These are phyloP conservation scores for Solanum dulcamara DNA, from an alignment of 257 asterid species.

Conservation along the genomic window DNA sequence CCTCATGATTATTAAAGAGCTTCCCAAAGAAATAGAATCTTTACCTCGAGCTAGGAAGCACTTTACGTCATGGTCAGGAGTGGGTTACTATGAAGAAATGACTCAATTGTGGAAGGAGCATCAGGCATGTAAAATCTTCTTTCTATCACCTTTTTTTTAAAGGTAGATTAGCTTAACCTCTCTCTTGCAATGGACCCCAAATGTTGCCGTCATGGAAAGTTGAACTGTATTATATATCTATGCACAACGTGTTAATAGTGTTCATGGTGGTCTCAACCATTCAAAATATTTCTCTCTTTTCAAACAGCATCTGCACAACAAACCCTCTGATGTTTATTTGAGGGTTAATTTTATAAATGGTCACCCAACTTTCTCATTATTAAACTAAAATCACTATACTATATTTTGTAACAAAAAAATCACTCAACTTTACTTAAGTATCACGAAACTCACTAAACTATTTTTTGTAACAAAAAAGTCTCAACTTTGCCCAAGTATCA, in stretches of 20 bases:
- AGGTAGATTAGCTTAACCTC: neutral
- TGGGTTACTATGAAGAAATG: conserved; percentile 77
- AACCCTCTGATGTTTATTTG: neutral
- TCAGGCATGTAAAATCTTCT: conserved; percentile 33
- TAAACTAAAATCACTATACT: neutral
- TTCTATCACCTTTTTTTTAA: neutral
- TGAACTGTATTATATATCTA: neutral
- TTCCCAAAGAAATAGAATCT: conserved; percentile 75
- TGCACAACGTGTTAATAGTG: neutral
- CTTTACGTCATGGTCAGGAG: conserved; percentile 75
- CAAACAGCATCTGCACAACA: neutral
- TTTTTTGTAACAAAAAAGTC: neutral
- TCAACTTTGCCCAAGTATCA: neutral
- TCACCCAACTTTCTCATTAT: neutral
- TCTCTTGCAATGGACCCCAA: neutral
- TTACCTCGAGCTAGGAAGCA: conserved; percentile 87
- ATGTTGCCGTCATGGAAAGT: neutral
- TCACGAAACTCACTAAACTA: neutral
- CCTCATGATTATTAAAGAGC: conserved; percentile 64
- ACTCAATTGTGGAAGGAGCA: conserved; percentile 68
- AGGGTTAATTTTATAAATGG: neutral
- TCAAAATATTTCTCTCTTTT: neutral
- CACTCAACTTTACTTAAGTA: neutral
- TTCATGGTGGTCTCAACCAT: neutral
- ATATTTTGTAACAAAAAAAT: neutral